Base-by-base conservation (phyloP, 1,284 basidiomycete species). In the Pterulicium gracile region DNA sequence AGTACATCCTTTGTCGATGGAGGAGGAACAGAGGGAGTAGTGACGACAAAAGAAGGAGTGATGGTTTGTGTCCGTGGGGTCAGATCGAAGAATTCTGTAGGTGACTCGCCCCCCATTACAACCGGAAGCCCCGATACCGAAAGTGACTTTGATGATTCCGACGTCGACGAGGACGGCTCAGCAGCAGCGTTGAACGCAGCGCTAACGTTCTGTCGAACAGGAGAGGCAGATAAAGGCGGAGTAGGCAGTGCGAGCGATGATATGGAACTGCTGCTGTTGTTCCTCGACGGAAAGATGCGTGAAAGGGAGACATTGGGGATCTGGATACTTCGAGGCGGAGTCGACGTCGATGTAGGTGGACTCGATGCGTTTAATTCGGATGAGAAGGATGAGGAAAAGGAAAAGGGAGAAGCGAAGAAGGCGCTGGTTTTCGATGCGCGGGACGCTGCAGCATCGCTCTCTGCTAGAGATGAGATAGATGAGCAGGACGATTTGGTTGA, bases 291-390 rank as follows among this genome's bases (percentile, higher is more conserved):
- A 17, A 39, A 39, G 19, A 39, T 39, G n/a, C 36, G n/a, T 7
- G 36, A 39, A 15, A 44, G 48, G 10, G 41, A 22, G 12, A 43
- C 14, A 21, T 36, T 42, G 17, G 18, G 34, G 40, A 49, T 22
- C 4, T 42, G 32, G 20, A 40, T 21, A 3, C 35, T 18, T 41
- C 20, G 45, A 19, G 45, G 15, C 39, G 23, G 42, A 36, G 14
- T 53, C 51, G 34, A 52, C 18, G 24, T 52, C 47, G 41, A 13
- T 18, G 24, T 22, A 19, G 7, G 21, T 21, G 47, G 34, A n/a
- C 27, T 23, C 7, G 41, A 56, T 43, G 24, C 55, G 47, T 14
- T 49, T 46, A 40, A 56, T 51, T 18, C 55, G 52, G 55, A 53
- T 50, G 35, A 35, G 41, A 24, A 24, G 34, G 42, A 21, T 32